Evolutionary conservation across 164 flowering plant genomes (phyloP).

Genomic region (Vitis amurensis): DNA sequence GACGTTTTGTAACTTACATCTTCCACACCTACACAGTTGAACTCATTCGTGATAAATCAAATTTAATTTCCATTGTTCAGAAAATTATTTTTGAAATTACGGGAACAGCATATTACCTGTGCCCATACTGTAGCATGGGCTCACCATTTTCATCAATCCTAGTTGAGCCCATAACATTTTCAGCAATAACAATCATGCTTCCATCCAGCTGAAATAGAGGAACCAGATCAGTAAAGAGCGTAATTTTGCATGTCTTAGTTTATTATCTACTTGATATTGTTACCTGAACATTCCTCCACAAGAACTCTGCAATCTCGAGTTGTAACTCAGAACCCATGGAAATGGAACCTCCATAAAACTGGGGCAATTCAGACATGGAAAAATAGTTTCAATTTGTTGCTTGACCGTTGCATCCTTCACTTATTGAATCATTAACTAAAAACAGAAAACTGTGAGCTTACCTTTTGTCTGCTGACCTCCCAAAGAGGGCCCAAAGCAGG

Average conservation of each 20-base stretch:
- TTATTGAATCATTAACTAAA: background rate
- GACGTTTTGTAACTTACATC: constrained; percentile 77
- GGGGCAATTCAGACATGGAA: constrained; percentile 4
- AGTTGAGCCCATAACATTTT: constrained; percentile 72
- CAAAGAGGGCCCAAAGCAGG: constrained; percentile 97
- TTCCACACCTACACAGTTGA: constrained; percentile 64
- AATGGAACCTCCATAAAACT: constrained; percentile 90
- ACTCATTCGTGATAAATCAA: too few species aligned
- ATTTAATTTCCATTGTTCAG: background rate
- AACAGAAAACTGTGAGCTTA: constrained; percentile 21
- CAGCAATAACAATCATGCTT: constrained; percentile 74
- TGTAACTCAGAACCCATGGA: constrained; percentile 86
- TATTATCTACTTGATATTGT: background rate
- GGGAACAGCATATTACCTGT: constrained; percentile 44
- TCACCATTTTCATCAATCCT: constrained; percentile 44
- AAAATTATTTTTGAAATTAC: background rate
- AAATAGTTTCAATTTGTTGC: background rate
- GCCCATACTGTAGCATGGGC: constrained; percentile 72
- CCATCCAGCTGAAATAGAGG: constrained; percentile 76
- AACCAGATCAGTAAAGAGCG: constrained; percentile 12
- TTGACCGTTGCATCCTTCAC: background rate
- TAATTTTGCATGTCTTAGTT: background rate
- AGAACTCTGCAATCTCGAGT: constrained; percentile 88
- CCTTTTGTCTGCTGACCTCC: constrained; percentile 94
- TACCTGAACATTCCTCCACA: constrained; percentile 92